Conservation (phyloP, 2,329 filamentous ascomycete genomes). For the Hymenoscyphus albidus region DNA sequence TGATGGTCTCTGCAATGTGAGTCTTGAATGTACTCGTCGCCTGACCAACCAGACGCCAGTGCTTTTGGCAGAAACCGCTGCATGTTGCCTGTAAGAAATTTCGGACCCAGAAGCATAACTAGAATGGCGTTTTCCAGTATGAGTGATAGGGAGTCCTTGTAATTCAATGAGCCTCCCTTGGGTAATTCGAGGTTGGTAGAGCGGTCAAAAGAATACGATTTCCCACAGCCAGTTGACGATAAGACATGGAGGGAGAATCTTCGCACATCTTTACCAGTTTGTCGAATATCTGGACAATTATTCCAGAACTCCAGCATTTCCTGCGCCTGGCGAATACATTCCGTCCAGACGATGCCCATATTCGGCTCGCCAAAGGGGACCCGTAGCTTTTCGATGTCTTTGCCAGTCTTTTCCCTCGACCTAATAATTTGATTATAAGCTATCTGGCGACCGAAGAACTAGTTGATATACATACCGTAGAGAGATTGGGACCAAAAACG, state of each 20-base stretch:
- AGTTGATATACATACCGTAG: background rate
- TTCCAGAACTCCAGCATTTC: background rate
- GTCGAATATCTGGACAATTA: background rate
- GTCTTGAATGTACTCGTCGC: slow-evolving; percentile 7
- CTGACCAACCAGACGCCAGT: background rate
- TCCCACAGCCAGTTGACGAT: background rate
- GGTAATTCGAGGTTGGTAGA: background rate
- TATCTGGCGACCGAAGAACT: background rate
- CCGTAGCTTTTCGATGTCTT: slow-evolving; percentile 2
- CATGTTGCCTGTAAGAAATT: background rate
- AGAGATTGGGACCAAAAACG: slow-evolving; percentile 3
- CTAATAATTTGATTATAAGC: background rate
- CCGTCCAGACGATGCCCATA: background rate
- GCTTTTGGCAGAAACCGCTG: background rate
- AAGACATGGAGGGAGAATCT: slow-evolving; percentile 4
- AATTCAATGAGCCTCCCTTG: background rate
- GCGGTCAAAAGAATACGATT: slow-evolving; percentile 4
- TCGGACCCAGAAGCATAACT: background rate
- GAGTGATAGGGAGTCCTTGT: slow-evolving; percentile 1
- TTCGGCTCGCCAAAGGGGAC: background rate
- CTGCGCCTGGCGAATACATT: background rate
- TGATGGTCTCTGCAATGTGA: background rate
- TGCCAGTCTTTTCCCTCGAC: slow-evolving; percentile 4
- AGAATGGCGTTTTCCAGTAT: slow-evolving; percentile 8
- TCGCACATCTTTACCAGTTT: slow-evolving; percentile 1